Conservation (phyloP, 129 eudicot genomes). For the Pulicaria dysenterica region DNA sequence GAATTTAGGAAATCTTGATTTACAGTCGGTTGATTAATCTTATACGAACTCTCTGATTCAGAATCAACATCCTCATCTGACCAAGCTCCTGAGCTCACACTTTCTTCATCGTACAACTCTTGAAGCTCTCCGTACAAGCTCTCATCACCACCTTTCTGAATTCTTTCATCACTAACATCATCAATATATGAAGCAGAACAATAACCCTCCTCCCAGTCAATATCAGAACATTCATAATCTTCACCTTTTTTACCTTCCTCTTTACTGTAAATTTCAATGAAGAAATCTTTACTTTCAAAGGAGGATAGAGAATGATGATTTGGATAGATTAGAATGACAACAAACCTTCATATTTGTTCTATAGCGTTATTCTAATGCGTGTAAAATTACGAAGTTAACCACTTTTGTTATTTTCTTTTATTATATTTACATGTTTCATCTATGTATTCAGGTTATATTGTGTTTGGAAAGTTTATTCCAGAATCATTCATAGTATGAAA, state of each 20-base stretch:
- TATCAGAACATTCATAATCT: slow-evolving; percentile 38
- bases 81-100: slow-evolving; percentile 50
- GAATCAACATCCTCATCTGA: slow-evolving; percentile 49
- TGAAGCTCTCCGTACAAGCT: slow-evolving; percentile 24
- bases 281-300: slow-evolving; percentile 37
- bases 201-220: slow-evolving; percentile 56
- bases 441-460: too few species aligned
- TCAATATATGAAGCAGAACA: slow-evolving; percentile 30
- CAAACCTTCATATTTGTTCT: too few species aligned
- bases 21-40: slow-evolving; percentile 10
- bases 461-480: too few species aligned
- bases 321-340: background rate
- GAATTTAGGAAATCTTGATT: slow-evolving; percentile 12
- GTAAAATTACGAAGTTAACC: too few species aligned
- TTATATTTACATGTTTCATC: too few species aligned
- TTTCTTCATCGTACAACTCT: slow-evolving; percentile 52
- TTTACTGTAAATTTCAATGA: slow-evolving; percentile 48
- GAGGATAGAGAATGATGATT: background rate
- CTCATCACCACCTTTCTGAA: slow-evolving; percentile 10
- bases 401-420: too few species aligned
- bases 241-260: slow-evolving; percentile 8
- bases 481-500: too few species aligned
- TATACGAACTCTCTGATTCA: slow-evolving; percentile 34
- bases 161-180: slow-evolving; percentile 12
- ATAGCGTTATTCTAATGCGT: too few species aligned